These are phyloP conservation scores for Wickerhamomyces tratensis DNA, from an alignment of 805 yeast genomes.

Conservation along the genomic window DNA sequence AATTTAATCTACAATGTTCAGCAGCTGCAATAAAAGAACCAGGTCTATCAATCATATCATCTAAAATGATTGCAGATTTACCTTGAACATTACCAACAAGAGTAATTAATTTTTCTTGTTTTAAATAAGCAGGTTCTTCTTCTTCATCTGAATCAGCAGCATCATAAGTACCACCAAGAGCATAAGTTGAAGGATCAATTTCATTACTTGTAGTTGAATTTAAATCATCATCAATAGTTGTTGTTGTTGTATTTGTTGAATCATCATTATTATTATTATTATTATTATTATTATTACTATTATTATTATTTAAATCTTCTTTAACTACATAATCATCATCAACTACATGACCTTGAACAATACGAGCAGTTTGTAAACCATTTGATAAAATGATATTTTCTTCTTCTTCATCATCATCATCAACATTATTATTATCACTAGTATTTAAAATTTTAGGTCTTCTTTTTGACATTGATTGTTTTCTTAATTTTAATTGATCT, in stretches of 20 bases:
- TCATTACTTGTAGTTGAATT: conserved; percentile 6
- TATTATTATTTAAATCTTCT: conserved; percentile 12
- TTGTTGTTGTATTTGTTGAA: too few species aligned
- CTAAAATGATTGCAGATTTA: conserved; percentile 87
- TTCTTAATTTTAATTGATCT: conserved; percentile 29
- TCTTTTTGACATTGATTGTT: conserved; percentile 37
- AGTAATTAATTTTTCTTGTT: conserved; percentile 78
- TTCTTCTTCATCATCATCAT: conserved; percentile 45
- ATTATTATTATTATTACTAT: conserved; percentile 5
- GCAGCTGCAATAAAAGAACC: conserved; percentile 94
- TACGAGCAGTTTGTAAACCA: conserved; percentile 90
- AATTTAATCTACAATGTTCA: conserved; percentile 88
- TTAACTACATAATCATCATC: conserved; percentile 61
- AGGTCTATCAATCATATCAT: conserved; percentile 96
- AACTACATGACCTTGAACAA: conserved; percentile 94
- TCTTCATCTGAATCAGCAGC: conserved; percentile 83
- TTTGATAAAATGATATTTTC: conserved; percentile 62
- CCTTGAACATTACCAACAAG: conserved; percentile 92
- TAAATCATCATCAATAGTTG: conserved; percentile 15
- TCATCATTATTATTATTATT: conserved; percentile 12
- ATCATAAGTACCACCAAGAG: conserved; percentile 74
- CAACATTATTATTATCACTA: conserved; percentile 17
- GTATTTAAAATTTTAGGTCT: conserved; percentile 29
- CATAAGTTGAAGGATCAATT: conserved; percentile 32
- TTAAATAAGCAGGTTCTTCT: conserved; percentile 41